phyloP scores from a whole-genome alignment of 306 rosid species.

The Pyrus pyrifolia region DNA sequence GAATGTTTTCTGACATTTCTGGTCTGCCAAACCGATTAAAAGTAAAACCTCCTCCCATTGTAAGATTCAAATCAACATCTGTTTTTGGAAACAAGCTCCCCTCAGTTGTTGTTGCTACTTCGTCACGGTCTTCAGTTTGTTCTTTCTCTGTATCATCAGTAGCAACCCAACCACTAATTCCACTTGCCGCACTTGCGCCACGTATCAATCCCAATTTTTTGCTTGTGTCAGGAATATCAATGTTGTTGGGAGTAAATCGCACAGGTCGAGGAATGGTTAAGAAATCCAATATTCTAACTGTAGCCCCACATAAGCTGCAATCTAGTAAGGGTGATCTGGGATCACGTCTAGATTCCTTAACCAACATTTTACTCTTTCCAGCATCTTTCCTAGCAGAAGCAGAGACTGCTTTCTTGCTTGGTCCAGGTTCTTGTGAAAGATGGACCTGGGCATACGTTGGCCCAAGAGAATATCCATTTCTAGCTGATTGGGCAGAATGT shows the following conservation, averaged over 20 bases:
- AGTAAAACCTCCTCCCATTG: constrained; percentile 76
- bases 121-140: constrained; percentile 88
- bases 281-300: constrained; percentile 78
- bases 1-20: constrained; percentile 56
- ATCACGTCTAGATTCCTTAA: constrained; percentile 66
- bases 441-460: constrained; percentile 66
- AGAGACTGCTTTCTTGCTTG: constrained; percentile 61
- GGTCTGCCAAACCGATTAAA: constrained; percentile 56
- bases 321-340: constrained; percentile 75
- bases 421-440: constrained; percentile 60
- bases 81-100: constrained; percentile 38
- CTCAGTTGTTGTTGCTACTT: constrained; percentile 80
- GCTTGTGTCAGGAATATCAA: constrained; percentile 74
- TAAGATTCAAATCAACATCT: constrained; percentile 85
- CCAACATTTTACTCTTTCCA: constrained; percentile 63
- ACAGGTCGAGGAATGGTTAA: constrained; percentile 76
- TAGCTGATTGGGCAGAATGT: constrained; percentile 96
- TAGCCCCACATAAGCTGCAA: constrained; percentile 95
- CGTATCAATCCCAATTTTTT: constrained; percentile 94
- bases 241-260: constrained; percentile 58
- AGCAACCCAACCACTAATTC: constrained; percentile 93
- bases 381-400: constrained; percentile 66
- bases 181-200: constrained; percentile 99
- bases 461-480: constrained; percentile 78
- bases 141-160: constrained; percentile 83